phyloP scores from a whole-genome alignment of 2,329 filamentous ascomycete species.

The Elsinoe fawcettii region DNA sequence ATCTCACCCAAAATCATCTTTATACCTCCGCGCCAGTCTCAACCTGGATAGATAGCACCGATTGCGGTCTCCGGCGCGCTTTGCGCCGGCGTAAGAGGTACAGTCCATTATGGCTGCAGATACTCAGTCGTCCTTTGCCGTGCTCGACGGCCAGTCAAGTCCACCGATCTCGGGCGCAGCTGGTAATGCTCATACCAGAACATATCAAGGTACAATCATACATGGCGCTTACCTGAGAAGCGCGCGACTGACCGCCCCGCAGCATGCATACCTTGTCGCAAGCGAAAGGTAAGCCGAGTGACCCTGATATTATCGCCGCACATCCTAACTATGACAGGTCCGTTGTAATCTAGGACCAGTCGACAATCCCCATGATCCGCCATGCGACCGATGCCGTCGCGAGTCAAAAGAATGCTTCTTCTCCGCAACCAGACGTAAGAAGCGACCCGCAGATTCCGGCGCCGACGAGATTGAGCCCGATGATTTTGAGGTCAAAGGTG shows the following conservation, averaged over 20 bases:
- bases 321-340: slow-evolving; percentile 34
- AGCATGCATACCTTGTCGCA: slow-evolving; percentile 49
- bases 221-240: neutral
- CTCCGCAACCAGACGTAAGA: slow-evolving; percentile 86
- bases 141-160: slow-evolving; percentile 13
- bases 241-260: slow-evolving; percentile 24
- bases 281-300: slow-evolving; percentile 37
- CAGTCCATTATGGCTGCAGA: slow-evolving; percentile 8
- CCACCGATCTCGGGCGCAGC: slow-evolving; percentile 1
- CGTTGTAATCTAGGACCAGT: slow-evolving; percentile 61
- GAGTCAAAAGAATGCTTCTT: slow-evolving; percentile 98
- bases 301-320: neutral
- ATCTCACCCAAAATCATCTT: neutral
- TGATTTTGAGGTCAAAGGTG: slow-evolving; percentile 66
- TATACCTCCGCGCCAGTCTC: neutral
- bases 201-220: slow-evolving; percentile 17
- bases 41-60: slow-evolving; percentile 5
- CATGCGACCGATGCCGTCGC: slow-evolving; percentile 84
- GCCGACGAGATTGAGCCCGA: slow-evolving; percentile 35
- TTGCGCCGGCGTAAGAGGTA: slow-evolving; percentile 13
- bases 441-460: slow-evolving; percentile 56
- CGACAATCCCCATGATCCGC: slow-evolving; percentile 88
- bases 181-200: slow-evolving; percentile 16
- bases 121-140: slow-evolving; percentile 8
- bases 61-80: slow-evolving; percentile 14